A percentile compares a stretch with the other conserved stretches of the same genome.
Evolutionary conservation across 2,329 filamentous ascomycete genomes (phyloP).

Genomic region (Ophiobolus disseminans): DNA sequence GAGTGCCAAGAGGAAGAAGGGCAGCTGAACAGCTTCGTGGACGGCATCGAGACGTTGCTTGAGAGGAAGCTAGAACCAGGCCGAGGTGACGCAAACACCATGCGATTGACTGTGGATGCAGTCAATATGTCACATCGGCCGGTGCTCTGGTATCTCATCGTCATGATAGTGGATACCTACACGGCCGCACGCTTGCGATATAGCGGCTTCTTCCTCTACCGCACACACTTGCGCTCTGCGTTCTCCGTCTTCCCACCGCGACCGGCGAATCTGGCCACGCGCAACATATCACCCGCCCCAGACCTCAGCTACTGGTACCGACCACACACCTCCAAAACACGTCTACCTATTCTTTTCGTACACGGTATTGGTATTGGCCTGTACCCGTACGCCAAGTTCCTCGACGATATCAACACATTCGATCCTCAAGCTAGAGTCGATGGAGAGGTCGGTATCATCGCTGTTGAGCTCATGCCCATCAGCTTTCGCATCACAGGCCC

Average conservation of each 20-base stretch:
- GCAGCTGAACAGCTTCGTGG: constrained; percentile 63
- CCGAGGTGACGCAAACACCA: constrained; percentile 61
- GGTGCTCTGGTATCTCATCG: constrained; percentile 67
- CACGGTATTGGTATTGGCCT: constrained; percentile 76
- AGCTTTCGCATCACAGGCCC: constrained; percentile 67
- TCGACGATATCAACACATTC: constrained; percentile 58
- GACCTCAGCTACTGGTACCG: constrained; percentile 70
- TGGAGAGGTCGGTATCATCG: constrained; percentile 67
- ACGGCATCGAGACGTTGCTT: constrained; percentile 60
- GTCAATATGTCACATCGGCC: constrained; percentile 68
- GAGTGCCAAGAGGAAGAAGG: constrained; percentile 50
- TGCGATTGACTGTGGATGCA: constrained; percentile 71
- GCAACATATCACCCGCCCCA: constrained; percentile 57
- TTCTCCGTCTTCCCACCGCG: constrained; percentile 66
- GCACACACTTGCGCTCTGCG: constrained; percentile 52
- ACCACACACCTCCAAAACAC: constrained; percentile 65
- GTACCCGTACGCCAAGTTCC: constrained; percentile 66
- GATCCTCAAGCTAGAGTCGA: constrained; percentile 37
- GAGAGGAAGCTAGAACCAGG: constrained; percentile 62
- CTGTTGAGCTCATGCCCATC: constrained; percentile 70
- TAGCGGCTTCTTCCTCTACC: constrained; percentile 62
- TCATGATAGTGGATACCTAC: constrained; percentile 60
- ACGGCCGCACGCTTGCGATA: constrained; percentile 53
- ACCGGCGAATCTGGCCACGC: constrained; percentile 58
- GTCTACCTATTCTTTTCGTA: constrained; percentile 69